These are phyloP conservation scores for Fagus sylvatica DNA, from an alignment of 306 rosid genomes.

Conservation along the genomic window DNA sequence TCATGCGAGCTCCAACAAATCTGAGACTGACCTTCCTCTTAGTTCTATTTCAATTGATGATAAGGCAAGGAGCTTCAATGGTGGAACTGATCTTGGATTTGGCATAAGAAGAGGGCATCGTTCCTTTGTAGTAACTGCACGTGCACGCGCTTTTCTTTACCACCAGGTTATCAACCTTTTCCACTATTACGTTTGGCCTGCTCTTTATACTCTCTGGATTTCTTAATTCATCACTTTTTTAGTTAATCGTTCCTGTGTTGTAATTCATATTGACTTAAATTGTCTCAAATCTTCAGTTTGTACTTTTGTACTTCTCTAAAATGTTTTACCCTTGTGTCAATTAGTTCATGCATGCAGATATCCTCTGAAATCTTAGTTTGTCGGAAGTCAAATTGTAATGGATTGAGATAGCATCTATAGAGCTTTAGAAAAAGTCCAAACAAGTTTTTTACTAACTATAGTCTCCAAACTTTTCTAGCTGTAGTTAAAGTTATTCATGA, in stretches of 20 bases:
- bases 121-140: conserved; percentile 76
- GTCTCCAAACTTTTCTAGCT: background rate
- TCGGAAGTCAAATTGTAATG: too few relatives aligned
- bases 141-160: conserved; percentile 84
- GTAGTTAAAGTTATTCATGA: conserved; percentile 5
- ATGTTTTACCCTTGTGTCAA: too few relatives aligned
- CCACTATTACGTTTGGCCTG: conserved; percentile 1
- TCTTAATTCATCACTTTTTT: background rate
- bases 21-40: conserved; percentile 28
- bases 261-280: background rate
- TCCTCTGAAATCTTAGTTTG: too few relatives aligned
- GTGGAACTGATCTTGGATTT: conserved; percentile 49
- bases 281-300: background rate
- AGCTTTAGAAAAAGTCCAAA: too few relatives aligned
- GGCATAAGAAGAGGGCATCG: conserved; percentile 69
- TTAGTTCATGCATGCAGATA: too few relatives aligned
- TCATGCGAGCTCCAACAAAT: conserved; percentile 25
- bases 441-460: background rate
- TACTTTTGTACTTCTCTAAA: background rate
- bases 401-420: too few relatives aligned
- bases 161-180: conserved; percentile 72
- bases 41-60: conserved; percentile 26
- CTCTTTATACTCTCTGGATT: background rate
- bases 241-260: background rate
- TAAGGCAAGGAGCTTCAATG: conserved; percentile 24